Evolutionary conservation across 2,329 filamentous ascomycete genomes (phyloP).

Genomic region (Aspergillus novofumigatus): DNA sequence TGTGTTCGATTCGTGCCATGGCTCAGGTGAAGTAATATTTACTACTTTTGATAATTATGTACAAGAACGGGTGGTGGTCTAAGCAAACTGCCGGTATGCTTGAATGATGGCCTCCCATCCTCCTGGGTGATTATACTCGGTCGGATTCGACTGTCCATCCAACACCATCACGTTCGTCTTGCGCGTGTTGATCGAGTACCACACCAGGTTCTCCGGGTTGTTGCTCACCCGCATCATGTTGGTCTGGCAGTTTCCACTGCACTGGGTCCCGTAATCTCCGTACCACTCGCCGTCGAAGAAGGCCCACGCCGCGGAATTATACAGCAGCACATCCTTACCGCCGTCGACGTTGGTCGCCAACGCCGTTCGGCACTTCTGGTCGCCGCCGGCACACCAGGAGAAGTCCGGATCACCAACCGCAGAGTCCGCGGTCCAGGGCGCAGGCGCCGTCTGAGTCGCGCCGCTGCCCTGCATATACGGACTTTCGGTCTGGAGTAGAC

Average conservation of each 20-base stretch:
- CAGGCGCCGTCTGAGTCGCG: slow-evolving; percentile 24
- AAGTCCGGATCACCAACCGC: slow-evolving; percentile 29
- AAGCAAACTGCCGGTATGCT: slow-evolving; percentile 20
- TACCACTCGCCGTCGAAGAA: slow-evolving; percentile 31
- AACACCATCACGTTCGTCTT: slow-evolving; percentile 28
- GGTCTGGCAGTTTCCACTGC: slow-evolving; percentile 26
- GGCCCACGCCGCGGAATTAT: slow-evolving; percentile 32
- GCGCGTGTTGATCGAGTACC: slow-evolving; percentile 30
- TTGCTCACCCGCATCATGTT: slow-evolving; percentile 32
- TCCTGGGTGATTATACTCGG: slow-evolving; percentile 23
- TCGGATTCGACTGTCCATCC: slow-evolving; percentile 24
- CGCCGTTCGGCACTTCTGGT: slow-evolving; percentile 28
- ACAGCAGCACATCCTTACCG: slow-evolving; percentile 26
- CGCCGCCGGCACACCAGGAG: slow-evolving; percentile 23
- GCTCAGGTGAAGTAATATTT: background rate
- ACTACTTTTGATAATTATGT: background rate
- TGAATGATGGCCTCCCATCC: slow-evolving; percentile 31
- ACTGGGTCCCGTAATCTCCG: slow-evolving; percentile 26
- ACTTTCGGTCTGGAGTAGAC: slow-evolving; percentile 31
- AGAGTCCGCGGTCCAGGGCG: slow-evolving; percentile 23
- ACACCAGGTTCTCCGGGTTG: slow-evolving; percentile 23
- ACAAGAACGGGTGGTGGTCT: background rate
- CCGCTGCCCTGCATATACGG: slow-evolving; percentile 33
- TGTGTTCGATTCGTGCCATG: no score
- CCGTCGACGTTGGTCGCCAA: slow-evolving; percentile 30